Conservation (phyloP, 2,329 filamentous ascomycete species). For the Fusarium burgessii region DNA sequence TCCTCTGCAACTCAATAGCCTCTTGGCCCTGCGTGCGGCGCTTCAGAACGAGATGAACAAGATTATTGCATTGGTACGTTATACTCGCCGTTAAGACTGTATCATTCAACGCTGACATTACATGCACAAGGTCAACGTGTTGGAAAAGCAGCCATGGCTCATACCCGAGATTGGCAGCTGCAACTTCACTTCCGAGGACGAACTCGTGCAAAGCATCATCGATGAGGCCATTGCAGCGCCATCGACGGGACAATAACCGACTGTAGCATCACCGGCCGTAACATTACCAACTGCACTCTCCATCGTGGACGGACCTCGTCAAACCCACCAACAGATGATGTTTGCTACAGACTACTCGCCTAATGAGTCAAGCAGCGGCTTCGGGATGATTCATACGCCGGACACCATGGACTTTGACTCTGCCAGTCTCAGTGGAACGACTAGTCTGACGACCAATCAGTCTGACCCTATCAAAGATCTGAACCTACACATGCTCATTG, state of each 20-base stretch:
- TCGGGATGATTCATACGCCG: background rate
- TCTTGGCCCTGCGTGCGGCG: background rate
- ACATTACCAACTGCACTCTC: too few species aligned
- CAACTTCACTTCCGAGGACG: background rate
- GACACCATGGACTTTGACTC: fast-evolving
- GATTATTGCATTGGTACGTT: background rate
- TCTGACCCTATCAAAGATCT: background rate
- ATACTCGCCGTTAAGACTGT: fast-evolving
- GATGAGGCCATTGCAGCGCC: background rate
- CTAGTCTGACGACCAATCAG: too few species aligned
- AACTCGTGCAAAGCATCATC: background rate
- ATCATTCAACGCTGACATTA: background rate
- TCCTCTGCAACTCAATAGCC: background rate
- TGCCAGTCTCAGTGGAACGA: fast-evolving
- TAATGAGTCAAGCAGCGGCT: background rate
- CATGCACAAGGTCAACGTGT: background rate
- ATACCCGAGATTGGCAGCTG: background rate
- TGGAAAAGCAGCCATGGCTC: background rate
- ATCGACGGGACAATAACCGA: too few species aligned
- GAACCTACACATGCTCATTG: background rate
- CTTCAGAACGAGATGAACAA: background rate
- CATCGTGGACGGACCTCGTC: too few species aligned
- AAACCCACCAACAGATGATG: too few species aligned
- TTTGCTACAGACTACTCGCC: fast-evolving
- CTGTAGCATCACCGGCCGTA: too few species aligned